Conservation (phyloP, 768 basidiomycete genomes). For the Clitopilus passeckerianus region DNA sequence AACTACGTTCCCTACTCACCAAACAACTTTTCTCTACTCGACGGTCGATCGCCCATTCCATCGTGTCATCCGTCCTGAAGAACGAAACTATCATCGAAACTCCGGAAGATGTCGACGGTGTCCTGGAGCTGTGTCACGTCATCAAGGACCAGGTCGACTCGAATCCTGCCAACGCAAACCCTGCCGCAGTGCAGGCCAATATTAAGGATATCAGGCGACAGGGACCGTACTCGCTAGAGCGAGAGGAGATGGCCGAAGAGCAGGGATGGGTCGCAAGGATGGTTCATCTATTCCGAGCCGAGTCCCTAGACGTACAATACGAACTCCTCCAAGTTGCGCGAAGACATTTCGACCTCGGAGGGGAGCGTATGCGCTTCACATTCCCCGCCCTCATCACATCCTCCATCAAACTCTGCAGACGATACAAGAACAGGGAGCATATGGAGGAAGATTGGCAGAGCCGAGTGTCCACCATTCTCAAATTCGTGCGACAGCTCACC, state of each 20-base stretch:
- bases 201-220: slow-evolving; percentile 48
- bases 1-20: slow-evolving; percentile 76
- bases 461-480: slow-evolving; percentile 85
- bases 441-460: slow-evolving; percentile 80
- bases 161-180: slow-evolving; percentile 18
- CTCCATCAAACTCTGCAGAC: slow-evolving; percentile 85
- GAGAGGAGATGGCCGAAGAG: slow-evolving; percentile 94
- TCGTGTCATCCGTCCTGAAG: slow-evolving; percentile 92
- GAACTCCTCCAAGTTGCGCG: slow-evolving; percentile 92
- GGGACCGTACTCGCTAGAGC: slow-evolving; percentile 59
- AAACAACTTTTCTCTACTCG: slow-evolving; percentile 89
- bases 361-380: slow-evolving; percentile 93
- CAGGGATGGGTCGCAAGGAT: slow-evolving; percentile 99
- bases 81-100: slow-evolving; percentile 95
- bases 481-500: slow-evolving; percentile 90
- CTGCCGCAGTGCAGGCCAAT: slow-evolving; percentile 27
- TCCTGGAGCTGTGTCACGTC: slow-evolving; percentile 89
- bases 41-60: slow-evolving; percentile 89
- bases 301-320: slow-evolving; percentile 84
- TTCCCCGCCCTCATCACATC: slow-evolving; percentile 96
- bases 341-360: slow-evolving; percentile 84
- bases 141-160: slow-evolving; percentile 80
- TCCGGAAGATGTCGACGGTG: slow-evolving; percentile 91
- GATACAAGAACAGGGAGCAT: slow-evolving; percentile 83
- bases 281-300: slow-evolving; percentile 92